Evolutionary conservation across 2,329 filamentous ascomycete genomes (phyloP), one percentile per base, ranked within the genome.

Genomic region (Thelonectria rubi): DNA sequence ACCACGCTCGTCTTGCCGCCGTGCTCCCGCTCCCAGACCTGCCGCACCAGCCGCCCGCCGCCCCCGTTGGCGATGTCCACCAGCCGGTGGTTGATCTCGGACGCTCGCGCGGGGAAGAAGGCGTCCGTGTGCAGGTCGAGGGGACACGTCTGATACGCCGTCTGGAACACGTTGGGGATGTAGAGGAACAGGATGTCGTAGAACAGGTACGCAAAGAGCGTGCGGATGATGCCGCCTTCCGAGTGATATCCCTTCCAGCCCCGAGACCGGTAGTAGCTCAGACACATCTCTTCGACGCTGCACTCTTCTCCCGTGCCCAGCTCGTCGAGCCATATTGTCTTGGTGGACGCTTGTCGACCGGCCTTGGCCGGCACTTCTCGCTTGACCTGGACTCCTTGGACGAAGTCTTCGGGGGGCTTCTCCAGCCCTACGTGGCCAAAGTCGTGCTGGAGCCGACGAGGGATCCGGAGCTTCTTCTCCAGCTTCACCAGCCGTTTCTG

Each of bases 81-180:
- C 2, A 98, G 83, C 1, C 94, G 88, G 65, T 89, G 88, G 73
- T 97, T 96, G 74, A 98, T 95, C 78, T 97, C 94, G 4, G 90
- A 93, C 37, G 91, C 88, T n/a, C 95, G 86, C 1, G 89, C 88
- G 0, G 92, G 86, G 73, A 92, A 98, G 79, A 99, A 99, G 3
- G 91, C 89, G 74, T 99, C 95, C 0, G 94, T 97, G 74, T 96
- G 91, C 6, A 99, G 81, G 75, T 99, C 95, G 3, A 99, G 80
- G 1, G 95, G 95, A 72, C 93, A 97, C 0, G 93, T 97, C 77
- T 99, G 95, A 74, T 92, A 99, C 1, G 91, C 87, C 6, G 95
- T 99, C 75, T 98, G 94, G 76, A 99, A 99, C 57, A 99, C 94
- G 70, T 98, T 97, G 24, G 95, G 94, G 5, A 98, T 86, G 76